These are phyloP conservation scores for Peniophora sp. DNA, from an alignment of 1,284 basidiomycete genomes.

Conservation along the genomic window DNA sequence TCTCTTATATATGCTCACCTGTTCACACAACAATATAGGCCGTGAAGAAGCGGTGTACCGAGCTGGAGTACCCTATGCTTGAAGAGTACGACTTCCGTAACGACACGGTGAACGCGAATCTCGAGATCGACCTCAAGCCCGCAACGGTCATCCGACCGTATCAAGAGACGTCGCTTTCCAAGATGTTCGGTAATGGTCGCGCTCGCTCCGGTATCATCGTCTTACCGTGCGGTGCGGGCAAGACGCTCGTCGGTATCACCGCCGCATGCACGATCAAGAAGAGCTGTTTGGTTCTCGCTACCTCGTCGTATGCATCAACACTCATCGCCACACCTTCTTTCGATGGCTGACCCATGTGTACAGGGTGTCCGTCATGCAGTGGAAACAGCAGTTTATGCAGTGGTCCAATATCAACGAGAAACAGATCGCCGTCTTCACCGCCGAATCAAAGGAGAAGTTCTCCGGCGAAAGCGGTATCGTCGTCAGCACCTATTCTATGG, in stretches of 20 bases:
- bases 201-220: conserved; percentile 98
- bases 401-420: conserved; percentile 96
- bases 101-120: conserved; percentile 88
- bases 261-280: conserved; percentile 99
- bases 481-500: conserved; percentile 97
- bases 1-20: background rate
- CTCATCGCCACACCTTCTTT: conserved; percentile 4
- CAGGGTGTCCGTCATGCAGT: conserved; percentile 96
- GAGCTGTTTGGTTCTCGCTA: conserved; percentile 96
- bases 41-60: conserved; percentile 89
- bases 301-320: conserved; percentile 71
- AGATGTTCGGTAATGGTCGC: conserved; percentile 98
- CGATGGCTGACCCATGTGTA: conserved; percentile 2
- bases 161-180: conserved; percentile 93
- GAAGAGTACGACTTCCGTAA: conserved; percentile 98
- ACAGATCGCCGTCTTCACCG: conserved; percentile 93
- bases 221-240: conserved; percentile 96
- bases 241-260: conserved; percentile 98
- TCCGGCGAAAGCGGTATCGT: conserved; percentile 92
- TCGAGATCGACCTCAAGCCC: conserved; percentile 96
- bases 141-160: conserved; percentile 94
- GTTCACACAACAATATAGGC: conserved; percentile 45
- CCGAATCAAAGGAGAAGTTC: conserved; percentile 97
- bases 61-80: conserved; percentile 92
- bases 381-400: conserved; percentile 94